Evolutionary conservation across 306 rosid species (phyloP), one percentile per base, ranked within the genome.

Genomic region (Abrus pulchellus): DNA sequence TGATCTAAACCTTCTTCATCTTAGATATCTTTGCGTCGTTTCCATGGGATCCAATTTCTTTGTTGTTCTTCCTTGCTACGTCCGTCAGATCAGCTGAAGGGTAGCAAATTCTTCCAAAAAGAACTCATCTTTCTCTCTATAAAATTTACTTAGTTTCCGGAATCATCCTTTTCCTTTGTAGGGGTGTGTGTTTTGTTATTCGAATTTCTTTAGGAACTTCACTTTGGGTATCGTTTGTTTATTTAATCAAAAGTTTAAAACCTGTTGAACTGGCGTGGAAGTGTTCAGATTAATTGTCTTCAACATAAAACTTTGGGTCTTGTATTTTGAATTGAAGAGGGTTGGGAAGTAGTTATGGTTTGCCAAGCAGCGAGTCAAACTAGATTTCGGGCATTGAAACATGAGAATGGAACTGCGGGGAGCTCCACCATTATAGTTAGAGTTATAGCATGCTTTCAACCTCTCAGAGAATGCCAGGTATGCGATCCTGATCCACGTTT

Each of bases 401-500:
- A 94, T 84, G 94, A 89, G 81, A 94, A 78, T 83, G 98, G 97
- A 89, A 86, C 76, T 75, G 91, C 94, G 36, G 97, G 98, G 84
- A 75, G 82, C 62, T 88, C 97, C 70, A 87, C 97, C 87, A 92
- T 94, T 54, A 82, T 94, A 76, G 97, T 94, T 86, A 89, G 93
- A 92, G 87, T 94, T 10, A 92, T 94, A 78, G 98, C 97, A 44
- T 94, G 98, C 84, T 94, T 94, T 90, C 98, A 90, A 84, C 96
- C 94, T 82, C 97, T 94, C 63, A 97, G 91, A 85, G 97, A 94
- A 76, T 94, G 98, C 89, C 98, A 94, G 98, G 98, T 94, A 70
- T 44, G 93, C 86, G 28, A 20, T 20, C 20, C 90, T 87, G 29
- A 43, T 33, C 29, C n/a, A 45, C 66, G 33, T 40, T 47, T 78